These are phyloP conservation scores for Panaeolus cyanescens DNA, from an alignment of 768 basidiomycete genomes.

Conservation along the genomic window DNA sequence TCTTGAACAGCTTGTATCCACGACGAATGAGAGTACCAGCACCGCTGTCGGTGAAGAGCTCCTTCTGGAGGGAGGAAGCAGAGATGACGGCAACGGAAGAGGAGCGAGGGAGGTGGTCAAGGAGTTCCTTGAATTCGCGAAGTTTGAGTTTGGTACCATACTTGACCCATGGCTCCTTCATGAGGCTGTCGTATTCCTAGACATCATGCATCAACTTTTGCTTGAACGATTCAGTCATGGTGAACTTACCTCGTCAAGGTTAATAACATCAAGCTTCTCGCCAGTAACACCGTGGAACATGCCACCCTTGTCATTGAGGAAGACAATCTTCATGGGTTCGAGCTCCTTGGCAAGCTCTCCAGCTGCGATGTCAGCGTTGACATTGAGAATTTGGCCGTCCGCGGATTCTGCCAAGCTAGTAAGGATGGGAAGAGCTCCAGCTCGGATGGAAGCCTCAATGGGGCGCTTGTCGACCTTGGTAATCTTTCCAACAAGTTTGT, in stretches of 20 bases:
- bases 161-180: slow-evolving; percentile 99
- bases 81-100: slow-evolving; percentile 99
- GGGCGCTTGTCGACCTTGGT: slow-evolving; percentile 95
- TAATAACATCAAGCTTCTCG: slow-evolving; percentile 95
- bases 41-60: slow-evolving; percentile 97
- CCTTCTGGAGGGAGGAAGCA: slow-evolving; percentile 89
- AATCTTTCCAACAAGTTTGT: slow-evolving; percentile 94
- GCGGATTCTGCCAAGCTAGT: slow-evolving; percentile 92
- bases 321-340: slow-evolving; percentile 98
- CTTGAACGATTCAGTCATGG: neutral
- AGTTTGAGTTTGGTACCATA: slow-evolving; percentile 99
- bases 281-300: slow-evolving; percentile 97
- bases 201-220: neutral
- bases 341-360: slow-evolving; percentile 98
- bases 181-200: slow-evolving; percentile 92
- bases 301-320: slow-evolving; percentile 97
- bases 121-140: slow-evolving; percentile 97
- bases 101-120: slow-evolving; percentile 96
- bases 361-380: slow-evolving; percentile 98
- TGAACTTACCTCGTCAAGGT: slow-evolving; percentile 83
- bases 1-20: slow-evolving; percentile 97
- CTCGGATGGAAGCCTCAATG: slow-evolving; percentile 94
- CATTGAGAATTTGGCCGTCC: slow-evolving; percentile 98
- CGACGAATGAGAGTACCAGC: slow-evolving; percentile 98
- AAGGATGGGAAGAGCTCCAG: slow-evolving; percentile 94